Percentiles rank a stretch among this genome's conserved stretches.
Evolutionary conservation across 2,329 filamentous ascomycete genomes (phyloP).

Genomic region (Talaromyces islandicus): DNA sequence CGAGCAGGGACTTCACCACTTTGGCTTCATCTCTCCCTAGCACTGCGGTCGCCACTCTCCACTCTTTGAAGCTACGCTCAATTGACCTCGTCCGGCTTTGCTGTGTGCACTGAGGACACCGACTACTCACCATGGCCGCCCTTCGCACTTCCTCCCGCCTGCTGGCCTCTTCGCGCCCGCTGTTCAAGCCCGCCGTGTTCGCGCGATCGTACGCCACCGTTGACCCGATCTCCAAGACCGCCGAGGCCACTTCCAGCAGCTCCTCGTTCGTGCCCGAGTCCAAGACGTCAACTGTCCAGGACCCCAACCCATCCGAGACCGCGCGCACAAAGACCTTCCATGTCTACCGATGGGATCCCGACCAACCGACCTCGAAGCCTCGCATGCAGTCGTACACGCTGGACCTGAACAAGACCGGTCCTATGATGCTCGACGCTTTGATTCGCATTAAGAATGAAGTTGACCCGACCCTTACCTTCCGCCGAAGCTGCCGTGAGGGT

Average conservation of each 20-base stretch:
- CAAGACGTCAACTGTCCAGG: conserved; percentile 56
- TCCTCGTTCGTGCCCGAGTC: conserved; percentile 38
- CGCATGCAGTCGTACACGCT: conserved; percentile 91
- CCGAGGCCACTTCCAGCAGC: conserved; percentile 21
- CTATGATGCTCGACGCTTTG: conserved; percentile 95
- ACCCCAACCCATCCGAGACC: conserved; percentile 53
- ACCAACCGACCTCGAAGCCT: conserved; percentile 86
- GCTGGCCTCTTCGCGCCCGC: conserved; percentile 35
- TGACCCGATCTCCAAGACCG: conserved; percentile 27
- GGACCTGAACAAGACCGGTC: conserved; percentile 97
- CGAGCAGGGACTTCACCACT: not conserved
- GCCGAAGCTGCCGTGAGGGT: conserved; percentile 91
- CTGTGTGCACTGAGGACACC: not conserved
- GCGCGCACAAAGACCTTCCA: conserved; percentile 86
- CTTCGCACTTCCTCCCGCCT: conserved; percentile 44
- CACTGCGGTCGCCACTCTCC: conserved; percentile 3
- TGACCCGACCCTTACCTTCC: conserved; percentile 93
- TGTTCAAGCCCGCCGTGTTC: conserved; percentile 30
- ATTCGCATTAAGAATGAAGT: conserved; percentile 99
- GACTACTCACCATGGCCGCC: conserved; percentile 38
- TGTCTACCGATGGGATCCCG: conserved; percentile 98
- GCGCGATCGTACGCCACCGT: conserved; percentile 45
- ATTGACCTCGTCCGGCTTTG: conserved; percentile 3
- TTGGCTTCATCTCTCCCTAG: conserved; percentile 6
- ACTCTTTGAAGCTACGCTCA: conserved; percentile 5